These are phyloP conservation scores for Termitomyces sp. DNA, from an alignment of 768 basidiomycete genomes.

Conservation along the genomic window DNA sequence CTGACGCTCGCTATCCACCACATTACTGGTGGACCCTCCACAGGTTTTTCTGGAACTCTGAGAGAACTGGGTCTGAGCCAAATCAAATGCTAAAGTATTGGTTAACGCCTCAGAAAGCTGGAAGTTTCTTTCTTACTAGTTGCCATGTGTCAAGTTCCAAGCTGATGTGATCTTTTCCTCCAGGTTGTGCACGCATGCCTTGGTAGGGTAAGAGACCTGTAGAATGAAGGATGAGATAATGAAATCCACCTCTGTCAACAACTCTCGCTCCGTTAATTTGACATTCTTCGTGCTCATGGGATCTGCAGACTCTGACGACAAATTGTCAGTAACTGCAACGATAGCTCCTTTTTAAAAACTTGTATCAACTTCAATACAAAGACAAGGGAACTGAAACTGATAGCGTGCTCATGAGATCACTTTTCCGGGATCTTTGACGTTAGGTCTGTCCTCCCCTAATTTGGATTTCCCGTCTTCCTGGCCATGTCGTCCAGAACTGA, in stretches of 20 bases:
- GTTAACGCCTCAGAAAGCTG: slow-evolving; percentile 21
- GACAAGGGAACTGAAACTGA: slow-evolving; percentile 7
- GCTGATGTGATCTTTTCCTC: slow-evolving; percentile 86
- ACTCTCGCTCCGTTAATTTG: slow-evolving; percentile 85
- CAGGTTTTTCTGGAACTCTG: slow-evolving; percentile 44
- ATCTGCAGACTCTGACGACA: slow-evolving; percentile 40
- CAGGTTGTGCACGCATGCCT: slow-evolving; percentile 92
- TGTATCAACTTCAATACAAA: slow-evolving; percentile 2
- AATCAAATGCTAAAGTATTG: slow-evolving; percentile 29
- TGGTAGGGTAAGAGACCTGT: slow-evolving; percentile 9
- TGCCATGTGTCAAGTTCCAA: slow-evolving; percentile 58
- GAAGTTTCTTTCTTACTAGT: slow-evolving; percentile 20
- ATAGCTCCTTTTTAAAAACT: slow-evolving; percentile 50
- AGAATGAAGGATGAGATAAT: slow-evolving; percentile 3
- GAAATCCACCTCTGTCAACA: slow-evolving; percentile 77
- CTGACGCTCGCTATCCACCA: slow-evolving; percentile 52
- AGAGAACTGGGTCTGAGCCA: slow-evolving; percentile 28
- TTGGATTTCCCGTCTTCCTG: slow-evolving; percentile 82
- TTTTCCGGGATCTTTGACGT: slow-evolving; percentile 77
- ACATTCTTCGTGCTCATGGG: slow-evolving; percentile 68
- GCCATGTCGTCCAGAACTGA: slow-evolving; percentile 69
- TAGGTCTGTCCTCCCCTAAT: slow-evolving; percentile 96
- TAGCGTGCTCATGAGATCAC: slow-evolving; percentile 81
- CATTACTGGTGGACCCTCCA: slow-evolving; percentile 38
- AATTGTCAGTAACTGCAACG: slow-evolving; percentile 23